Evolutionary conservation across 2,329 filamentous ascomycete species (phyloP), one percentile per base, ranked within the genome.

Genomic region (Lachnellula subtilissima): DNA sequence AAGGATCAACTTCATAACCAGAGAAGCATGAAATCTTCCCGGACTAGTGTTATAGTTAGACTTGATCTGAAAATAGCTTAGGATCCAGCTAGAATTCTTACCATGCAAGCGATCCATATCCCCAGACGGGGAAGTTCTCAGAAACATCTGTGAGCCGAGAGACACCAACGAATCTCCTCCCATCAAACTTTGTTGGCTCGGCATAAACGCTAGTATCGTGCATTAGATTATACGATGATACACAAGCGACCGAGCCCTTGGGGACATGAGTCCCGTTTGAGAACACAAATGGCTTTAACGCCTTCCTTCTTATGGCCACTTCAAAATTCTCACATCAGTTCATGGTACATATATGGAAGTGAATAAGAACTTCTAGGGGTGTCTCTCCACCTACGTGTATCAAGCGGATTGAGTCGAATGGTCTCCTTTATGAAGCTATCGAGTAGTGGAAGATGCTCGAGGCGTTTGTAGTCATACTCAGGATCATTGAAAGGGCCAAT

Each of bases 351-450:
- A 19, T 19, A 19, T 19, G 19, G 19, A 19, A 19, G 19, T 19
- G 19, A 19, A 19, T 19, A 19, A 19, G 19, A 19, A 19, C 2
- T 19, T 19, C 19, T 19, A 19, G 19, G 19, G 19, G 19, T 19
- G 2, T 14, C 8, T 37, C 35, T 37, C 3, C 25, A 28, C 46
- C 32, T 48, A 48, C 46, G 9, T 35, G 22, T 35, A 32, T 48
- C 46, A 14, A 48, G 19, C 22, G 46, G 25, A 48, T 48, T 48
- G 15, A 15, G n/a, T 19, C 46, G 22, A 28, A 48, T 23, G 9
- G 46, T 25, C 28, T 48, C 46, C 25, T 48, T 48, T 12, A 48
- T 35, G n/a, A 48, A 48, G 46, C 46, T 48, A 48, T 48, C 46
- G 7, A 48, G 46, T 15, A 28, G 19, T 9, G 19, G 25, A 12